A percentile compares a stretch with the other conserved stretches of the same genome.
These are phyloP conservation scores for Adiantum capillusveneris DNA, from an alignment of 75 land plant genomes.

Conservation along the genomic window DNA sequence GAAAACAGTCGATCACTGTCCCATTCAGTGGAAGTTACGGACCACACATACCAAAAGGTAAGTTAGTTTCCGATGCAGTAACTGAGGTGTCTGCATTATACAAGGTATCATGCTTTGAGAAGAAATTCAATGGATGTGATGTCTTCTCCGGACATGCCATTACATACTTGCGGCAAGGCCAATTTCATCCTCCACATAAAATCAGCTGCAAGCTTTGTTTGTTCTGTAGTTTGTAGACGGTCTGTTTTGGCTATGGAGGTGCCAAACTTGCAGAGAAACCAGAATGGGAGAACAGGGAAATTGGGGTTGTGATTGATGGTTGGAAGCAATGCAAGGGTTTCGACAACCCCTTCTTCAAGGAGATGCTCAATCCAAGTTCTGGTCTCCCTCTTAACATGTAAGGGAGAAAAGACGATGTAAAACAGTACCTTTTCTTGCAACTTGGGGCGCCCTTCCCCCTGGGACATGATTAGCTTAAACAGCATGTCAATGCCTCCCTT, in stretches of 20 bases:
- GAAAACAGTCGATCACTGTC: too few species aligned
- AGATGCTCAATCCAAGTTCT: not conserved
- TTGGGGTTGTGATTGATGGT: not conserved
- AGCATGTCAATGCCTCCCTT: not conserved
- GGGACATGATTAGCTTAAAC: not conserved
- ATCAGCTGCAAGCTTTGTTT: not conserved
- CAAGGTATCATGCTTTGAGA: too few species aligned
- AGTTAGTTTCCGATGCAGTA: too few species aligned
- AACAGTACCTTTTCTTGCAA: conserved; percentile 4
- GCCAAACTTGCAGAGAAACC: conserved; percentile 6
- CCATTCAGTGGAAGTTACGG: too few species aligned
- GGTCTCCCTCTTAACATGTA: conserved; percentile 1
- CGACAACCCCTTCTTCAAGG: not conserved
- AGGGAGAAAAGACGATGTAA: not conserved
- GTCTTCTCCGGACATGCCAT: not conserved
- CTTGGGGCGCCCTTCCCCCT: not conserved
- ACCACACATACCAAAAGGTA: too few species aligned
- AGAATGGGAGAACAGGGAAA: not conserved
- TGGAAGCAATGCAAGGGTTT: not conserved
- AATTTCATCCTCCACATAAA: not conserved
- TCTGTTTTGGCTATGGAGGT: conserved; percentile 5
- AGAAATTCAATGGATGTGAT: not conserved
- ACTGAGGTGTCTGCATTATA: too few species aligned
- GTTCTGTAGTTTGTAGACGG: not conserved
- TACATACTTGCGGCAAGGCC: not conserved